Conservation (phyloP, 2,329 filamentous ascomycete species). For the Talaromyces sp. region DNA sequence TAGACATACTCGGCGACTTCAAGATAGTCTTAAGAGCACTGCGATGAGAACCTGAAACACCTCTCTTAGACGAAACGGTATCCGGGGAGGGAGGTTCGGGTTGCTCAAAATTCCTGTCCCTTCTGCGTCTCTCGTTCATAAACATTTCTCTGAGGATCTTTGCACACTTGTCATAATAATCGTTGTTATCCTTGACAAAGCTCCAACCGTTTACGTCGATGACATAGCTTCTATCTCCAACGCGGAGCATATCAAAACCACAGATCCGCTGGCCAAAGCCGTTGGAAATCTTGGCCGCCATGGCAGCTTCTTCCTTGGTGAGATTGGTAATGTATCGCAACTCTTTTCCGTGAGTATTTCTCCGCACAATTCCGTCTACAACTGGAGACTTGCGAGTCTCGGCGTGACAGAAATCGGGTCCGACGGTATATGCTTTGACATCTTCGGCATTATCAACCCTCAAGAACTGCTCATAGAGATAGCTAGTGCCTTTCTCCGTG, state of each 20-base stretch:
- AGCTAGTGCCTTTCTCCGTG: constrained; percentile 76
- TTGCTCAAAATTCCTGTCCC: constrained; percentile 35
- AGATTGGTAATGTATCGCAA: constrained; percentile 90
- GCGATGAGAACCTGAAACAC: constrained; percentile 44
- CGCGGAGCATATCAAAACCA: constrained; percentile 89
- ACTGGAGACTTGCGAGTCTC: constrained; percentile 97
- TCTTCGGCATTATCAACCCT: constrained; percentile 96
- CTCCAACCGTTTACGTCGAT: constrained; percentile 99
- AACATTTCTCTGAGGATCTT: constrained; percentile 87
- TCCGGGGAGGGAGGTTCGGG: constrained; percentile 39
- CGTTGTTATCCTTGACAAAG: constrained; percentile 98
- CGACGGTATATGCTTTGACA: constrained; percentile 97
- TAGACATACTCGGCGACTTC: constrained; percentile 65
- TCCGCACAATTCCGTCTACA: constrained; percentile 90
- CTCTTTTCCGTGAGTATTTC: constrained; percentile 97
- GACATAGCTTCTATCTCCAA: constrained; percentile 87
- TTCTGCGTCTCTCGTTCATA: constrained; percentile 65
- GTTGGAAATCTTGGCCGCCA: constrained; percentile 84
- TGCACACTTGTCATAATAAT: constrained; percentile 92
- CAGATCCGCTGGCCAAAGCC: constrained; percentile 94
- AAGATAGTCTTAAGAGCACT: constrained; percentile 59
- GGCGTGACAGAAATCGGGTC: constrained; percentile 87
- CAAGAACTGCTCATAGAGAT: constrained; percentile 96
- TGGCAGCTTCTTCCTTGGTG: constrained; percentile 73
- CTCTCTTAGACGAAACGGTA: constrained; percentile 37